Base-by-base conservation (phyloP, 768 basidiomycete species). In the Cystofilobasidium capitatum region DNA sequence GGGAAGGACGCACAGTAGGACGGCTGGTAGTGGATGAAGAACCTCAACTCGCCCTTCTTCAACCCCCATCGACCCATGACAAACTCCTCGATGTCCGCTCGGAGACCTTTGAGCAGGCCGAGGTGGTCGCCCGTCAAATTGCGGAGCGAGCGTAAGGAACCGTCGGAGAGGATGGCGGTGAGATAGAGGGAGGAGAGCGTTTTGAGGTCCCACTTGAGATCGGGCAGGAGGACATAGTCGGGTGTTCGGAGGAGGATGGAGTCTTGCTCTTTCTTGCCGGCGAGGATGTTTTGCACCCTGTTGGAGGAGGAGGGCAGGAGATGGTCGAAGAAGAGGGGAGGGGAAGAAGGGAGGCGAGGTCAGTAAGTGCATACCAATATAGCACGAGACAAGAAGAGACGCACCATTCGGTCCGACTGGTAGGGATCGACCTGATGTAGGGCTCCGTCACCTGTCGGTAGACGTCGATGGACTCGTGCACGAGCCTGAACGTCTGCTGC, bases 11-110 rank as follows among this genome's bases (percentile, higher is more conserved):
- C 66, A 93, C 93, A 97, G 74, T 97, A 98, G 42, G 86, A 88
- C 0, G 94, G 94, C 74, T 96, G 93, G 75, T 99, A 99, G 75
- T 99, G 96, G 17, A 98, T 78, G 72, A 85, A 92, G 79, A 93
- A 80, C 72, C 91, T 79, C 67, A 96, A 73, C 13, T 84, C 81
- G 3, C 85, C 86, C 20, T 74, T 71, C 2, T 33, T n/a, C 7
- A 55, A 3, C 31, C 51, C 51, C 51, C 51, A 55, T 7, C 51
- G 26, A 17, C 5, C 51, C 8, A 7, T 7, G 29, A 55, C 51
- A 31, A 55, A 55, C 51, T 13, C 17, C 5, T 77, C 78, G 4
- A 86, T 75, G 3, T 75, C 74, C 37, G 78, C 78, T 0, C 86
- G 84, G 69, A 85, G 80, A 2, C 75, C 74, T 26, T 82, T 82